Evolutionary conservation across 2,329 filamentous ascomycete genomes (phyloP).

Genomic region (Aspergillus versicolor): DNA sequence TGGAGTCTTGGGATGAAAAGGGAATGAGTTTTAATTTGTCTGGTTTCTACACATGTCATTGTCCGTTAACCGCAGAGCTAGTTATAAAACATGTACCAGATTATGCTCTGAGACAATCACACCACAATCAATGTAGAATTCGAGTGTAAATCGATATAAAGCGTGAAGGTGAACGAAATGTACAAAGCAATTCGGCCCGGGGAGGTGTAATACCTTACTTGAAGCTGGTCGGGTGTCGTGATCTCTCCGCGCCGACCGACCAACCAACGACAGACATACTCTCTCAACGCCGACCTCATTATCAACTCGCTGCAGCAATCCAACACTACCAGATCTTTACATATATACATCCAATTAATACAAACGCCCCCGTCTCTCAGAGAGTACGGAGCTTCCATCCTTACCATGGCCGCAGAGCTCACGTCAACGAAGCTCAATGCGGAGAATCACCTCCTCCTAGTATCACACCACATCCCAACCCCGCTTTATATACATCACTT

Average conservation of each 20-base stretch:
- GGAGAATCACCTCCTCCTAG: constrained; percentile 51
- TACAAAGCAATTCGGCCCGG: no score
- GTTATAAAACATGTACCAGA: neutral
- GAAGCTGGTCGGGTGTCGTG: constrained; percentile 2
- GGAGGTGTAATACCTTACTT: neutral
- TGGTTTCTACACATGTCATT: constrained; percentile 6
- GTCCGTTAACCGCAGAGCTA: neutral
- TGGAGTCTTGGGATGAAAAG: constrained; percentile 43
- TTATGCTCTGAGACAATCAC: neutral
- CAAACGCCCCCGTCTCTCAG: neutral
- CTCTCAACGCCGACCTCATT: neutral
- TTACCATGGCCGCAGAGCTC: constrained; percentile 43
- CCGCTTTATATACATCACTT: constrained; percentile 3
- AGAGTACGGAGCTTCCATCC: neutral
- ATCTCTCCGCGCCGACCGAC: constrained; percentile 1
- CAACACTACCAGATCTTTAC: neutral
- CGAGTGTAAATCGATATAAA: neutral
- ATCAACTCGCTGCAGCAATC: neutral
- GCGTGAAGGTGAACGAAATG: neutral
- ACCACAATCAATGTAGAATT: neutral
- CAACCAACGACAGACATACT: neutral
- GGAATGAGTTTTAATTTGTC: constrained; percentile 25
- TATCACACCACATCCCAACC: constrained; percentile 26
- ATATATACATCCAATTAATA: neutral
- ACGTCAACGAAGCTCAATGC: constrained; percentile 50